Base-by-base conservation (phyloP, 73 alveolate species). In the Blepharisma stoltei region DNA sequence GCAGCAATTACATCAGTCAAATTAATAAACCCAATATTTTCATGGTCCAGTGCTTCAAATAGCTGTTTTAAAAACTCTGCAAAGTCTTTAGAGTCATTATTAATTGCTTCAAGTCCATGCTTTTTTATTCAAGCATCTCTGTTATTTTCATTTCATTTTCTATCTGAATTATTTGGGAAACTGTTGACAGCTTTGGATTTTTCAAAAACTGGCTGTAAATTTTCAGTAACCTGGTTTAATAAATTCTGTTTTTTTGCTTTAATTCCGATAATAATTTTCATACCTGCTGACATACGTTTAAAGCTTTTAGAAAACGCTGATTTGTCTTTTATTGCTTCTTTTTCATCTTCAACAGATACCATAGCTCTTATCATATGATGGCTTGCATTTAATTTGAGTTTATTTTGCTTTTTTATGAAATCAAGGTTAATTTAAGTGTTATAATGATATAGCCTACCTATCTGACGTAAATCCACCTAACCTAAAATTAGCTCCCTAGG, bases 361-460 rank as follows among this genome's bases (percentile, higher is more conserved):
- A 60, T 60, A 18, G 73, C 73, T 18, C 73, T 14, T 14, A 60
- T 60, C 73, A 60, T 60, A 8, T 60, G 46, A 25, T 60, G 73
- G 46, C 73, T 60, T 60, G 73, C 23, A 25, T 60, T 60, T 60
- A 60, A 38, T 60, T 60, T 60, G 11, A 60, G 73, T 60, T 60
- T 60, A 5, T 60, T n/a, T 60, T 60, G 73, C 5, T 60, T 60
- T 60, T 60, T 60, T 14, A 38, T 60, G 11, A 60, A 25, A n/a
- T 60, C 73, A 18, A 60, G 71, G 71, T 55, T 55, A n/a, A n/a
- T n/a, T n/a, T n/a, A n/a, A n/a, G n/a, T n/a, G n/a, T n/a, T n/a
- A n/a, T n/a, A n/a, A n/a, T n/a, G n/a, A n/a, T n/a, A n/a, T n/a
- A n/a, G n/a, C n/a, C n/a, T n/a, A n/a, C n/a, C n/a, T n/a, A n/a